phyloP scores from a whole-genome alignment of 1,284 basidiomycete species.

The Cerioporus squamosus region DNA sequence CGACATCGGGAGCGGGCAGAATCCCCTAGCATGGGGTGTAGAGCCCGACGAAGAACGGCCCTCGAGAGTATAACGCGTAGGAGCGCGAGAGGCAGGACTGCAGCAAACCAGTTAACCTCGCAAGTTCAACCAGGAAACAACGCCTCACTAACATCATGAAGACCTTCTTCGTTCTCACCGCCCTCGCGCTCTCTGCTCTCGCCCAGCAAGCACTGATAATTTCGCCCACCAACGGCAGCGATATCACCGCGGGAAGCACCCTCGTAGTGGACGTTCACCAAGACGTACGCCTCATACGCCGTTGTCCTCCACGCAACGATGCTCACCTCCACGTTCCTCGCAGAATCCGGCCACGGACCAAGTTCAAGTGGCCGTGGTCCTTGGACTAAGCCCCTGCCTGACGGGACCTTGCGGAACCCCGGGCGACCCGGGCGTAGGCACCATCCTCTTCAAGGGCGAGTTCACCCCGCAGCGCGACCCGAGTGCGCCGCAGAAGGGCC shows the following conservation, averaged over 20 bases:
- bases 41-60: no score
- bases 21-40: no score
- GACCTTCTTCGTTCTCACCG: conserved; percentile 14
- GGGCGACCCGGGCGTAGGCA: conserved; percentile 17
- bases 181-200: conserved; percentile 16
- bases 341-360: conserved; percentile 10
- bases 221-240: conserved; percentile 9
- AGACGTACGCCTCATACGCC: conserved; percentile 5
- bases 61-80: no score
- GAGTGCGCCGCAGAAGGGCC: conserved; percentile 19
- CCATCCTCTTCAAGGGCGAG: conserved; percentile 20
- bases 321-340: no score
- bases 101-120: no score
- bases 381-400: conserved; percentile 20
- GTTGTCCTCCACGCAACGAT: background rate
- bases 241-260: conserved; percentile 10
- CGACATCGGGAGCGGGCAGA: no score
- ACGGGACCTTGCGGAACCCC: conserved; percentile 16
- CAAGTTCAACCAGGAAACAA: no score
- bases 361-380: conserved; percentile 18
- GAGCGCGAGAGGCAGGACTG: no score
- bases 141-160: conserved; percentile 6
- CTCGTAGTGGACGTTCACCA: conserved; percentile 19
- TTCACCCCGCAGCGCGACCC: conserved; percentile 22
- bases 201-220: conserved; percentile 21